Percentiles rank a stretch among this genome's conserved stretches.
These are phyloP conservation scores for Backusella parvicylindrica DNA, from an alignment of 192 early-diverging fungal species.

Conservation along the genomic window DNA sequence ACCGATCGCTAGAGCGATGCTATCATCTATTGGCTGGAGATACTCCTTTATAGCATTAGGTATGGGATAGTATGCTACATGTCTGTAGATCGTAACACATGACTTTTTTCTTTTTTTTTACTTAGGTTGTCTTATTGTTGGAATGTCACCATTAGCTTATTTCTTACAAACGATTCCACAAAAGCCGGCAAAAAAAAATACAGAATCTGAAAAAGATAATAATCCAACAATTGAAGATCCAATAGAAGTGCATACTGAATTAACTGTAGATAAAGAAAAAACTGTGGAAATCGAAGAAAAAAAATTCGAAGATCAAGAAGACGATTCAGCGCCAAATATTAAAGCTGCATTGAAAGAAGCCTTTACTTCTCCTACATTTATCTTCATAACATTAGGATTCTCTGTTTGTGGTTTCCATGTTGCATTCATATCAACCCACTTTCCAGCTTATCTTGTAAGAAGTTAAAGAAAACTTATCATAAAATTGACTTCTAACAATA, in stretches of 20 bases:
- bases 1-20: constrained; percentile 22
- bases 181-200: not conserved
- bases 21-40: constrained; percentile 25
- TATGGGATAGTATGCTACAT: not conserved
- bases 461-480: not conserved
- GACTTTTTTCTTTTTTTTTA: not conserved
- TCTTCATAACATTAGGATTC: constrained; percentile 26
- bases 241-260: not conserved
- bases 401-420: constrained; percentile 33
- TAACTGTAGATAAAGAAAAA: not conserved
- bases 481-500: not conserved
- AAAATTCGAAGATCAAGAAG: not conserved
- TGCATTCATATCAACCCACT: constrained; percentile 24
- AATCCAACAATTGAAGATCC: not conserved
- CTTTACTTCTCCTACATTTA: constrained; percentile 20
- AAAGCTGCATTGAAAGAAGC: constrained; percentile 17
- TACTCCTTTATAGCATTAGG: constrained; percentile 24
- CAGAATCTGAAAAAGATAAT: not conserved
- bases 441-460: constrained; percentile 32
- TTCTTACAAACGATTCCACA: constrained; percentile 22
- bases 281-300: not conserved
- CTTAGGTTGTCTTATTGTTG: constrained; percentile 7
- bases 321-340: not conserved
- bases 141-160: constrained; percentile 9
- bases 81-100: not conserved